Base-by-base conservation (phyloP, 78 protist species). In the Paulinella micropora region DNA sequence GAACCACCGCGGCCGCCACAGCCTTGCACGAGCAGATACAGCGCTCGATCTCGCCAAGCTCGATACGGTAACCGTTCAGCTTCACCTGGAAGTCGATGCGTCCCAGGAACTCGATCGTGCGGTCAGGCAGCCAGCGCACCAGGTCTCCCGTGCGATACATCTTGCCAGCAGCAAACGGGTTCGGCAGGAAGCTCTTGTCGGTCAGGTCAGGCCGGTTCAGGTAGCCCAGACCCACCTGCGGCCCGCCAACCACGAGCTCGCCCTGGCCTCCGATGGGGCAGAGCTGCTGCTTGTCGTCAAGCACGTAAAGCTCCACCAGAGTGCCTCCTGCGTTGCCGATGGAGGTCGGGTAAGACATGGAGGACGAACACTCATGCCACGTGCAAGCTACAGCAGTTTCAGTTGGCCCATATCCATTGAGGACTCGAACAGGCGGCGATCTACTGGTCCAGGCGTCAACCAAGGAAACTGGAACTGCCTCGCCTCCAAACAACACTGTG, bases 241-340 rank as follows among this genome's bases (percentile, higher is more conserved):
- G 77, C 41, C 95, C 95, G 34, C 89, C 91, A 26, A 89, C 34
- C 39, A 32, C 39, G 34, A 93, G 89, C 87, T 93, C 93, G 34
- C 95, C 95, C 0, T 79, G 82, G 31, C 73, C 95, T 0, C 91
- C 91, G 31, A 88, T 28, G 32, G 96, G 94, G 31, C 38, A 40
- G 0, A 82, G 90, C 28, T 31, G 34, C 86, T 39, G 15, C 86
- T 34, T 3, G n/a, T 35, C 41, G 89, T 90, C 90, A 29, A 93
- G 87, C 37, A 93, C 69, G 73, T 39, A 39, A 39, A 37, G 15
- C 37, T 2, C 34, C 37, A 85, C 79, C n/a, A n/a, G n/a, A n/a
- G n/a, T n/a, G n/a, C n/a, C n/a, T 64, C 88, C 88, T 26, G 88
- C 4, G 23, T 0, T 6, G 35, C 73, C 90, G 51, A 89, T 91